These are phyloP conservation scores for Calonectria pauciramosa DNA, from an alignment of 2,329 filamentous ascomycete species.

Conservation along the genomic window DNA sequence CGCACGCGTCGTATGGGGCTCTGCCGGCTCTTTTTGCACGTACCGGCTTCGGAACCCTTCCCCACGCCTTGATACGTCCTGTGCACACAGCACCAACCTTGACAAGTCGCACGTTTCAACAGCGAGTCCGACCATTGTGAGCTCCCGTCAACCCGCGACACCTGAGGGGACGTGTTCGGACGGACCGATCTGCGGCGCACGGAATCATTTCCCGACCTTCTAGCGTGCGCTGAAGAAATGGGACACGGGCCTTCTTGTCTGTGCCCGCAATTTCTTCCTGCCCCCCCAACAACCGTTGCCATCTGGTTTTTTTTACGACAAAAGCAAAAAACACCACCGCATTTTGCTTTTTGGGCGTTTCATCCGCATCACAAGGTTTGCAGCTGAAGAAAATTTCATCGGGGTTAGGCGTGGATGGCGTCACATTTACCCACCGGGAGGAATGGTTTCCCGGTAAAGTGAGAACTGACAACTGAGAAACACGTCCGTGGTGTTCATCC, in stretches of 20 bases:
- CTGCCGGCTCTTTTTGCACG: no score
- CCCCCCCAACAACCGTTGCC: neutral
- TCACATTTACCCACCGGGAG: neutral
- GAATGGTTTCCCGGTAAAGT: neutral
- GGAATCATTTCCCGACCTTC: slow-evolving; percentile 9
- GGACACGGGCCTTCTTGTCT: neutral
- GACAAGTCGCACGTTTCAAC: neutral
- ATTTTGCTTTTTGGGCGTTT: neutral
- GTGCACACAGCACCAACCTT: neutral
- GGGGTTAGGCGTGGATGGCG: neutral
- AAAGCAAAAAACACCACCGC: neutral
- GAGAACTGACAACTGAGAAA: neutral
- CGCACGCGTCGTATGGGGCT: no score
- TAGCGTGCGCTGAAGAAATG: neutral
- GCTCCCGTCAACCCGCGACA: neutral
- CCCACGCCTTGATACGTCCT: neutral
- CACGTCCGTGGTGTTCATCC: neutral
- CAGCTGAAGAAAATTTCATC: neutral
- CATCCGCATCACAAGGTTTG: neutral
- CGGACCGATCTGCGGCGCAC: slow-evolving; percentile 5
- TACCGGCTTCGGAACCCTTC: neutral
- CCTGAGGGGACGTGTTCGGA: neutral
- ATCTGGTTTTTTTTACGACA: neutral
- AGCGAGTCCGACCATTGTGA: slow-evolving; percentile 2
- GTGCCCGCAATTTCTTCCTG: neutral